Percentiles rank a stretch among this genome's conserved stretches.
phyloP scores from a whole-genome alignment of 805 yeast species.

The Suhomyces sp. region DNA sequence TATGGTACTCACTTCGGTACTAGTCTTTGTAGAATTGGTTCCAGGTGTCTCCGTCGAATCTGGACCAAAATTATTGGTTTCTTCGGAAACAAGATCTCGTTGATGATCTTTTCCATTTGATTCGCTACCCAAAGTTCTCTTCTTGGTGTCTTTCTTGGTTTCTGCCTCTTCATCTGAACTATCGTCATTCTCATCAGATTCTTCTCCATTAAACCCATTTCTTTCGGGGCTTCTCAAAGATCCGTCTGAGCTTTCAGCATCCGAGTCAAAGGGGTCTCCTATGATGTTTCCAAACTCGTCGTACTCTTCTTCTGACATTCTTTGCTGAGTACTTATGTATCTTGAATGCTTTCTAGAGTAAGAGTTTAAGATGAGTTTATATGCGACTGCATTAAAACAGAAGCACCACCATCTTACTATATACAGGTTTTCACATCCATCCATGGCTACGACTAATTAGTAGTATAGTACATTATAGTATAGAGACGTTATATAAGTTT shows the following conservation, averaged over 20 bases:
- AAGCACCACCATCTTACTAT: too few species aligned
- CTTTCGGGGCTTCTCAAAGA: constrained; percentile 1
- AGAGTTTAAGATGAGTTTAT: too few species aligned
- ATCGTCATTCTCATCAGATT: constrained; percentile 12
- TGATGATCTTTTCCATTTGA: constrained; percentile 5
- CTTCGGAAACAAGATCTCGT: too few species aligned
- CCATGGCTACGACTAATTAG: too few species aligned
- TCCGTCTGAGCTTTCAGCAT: constrained; percentile 33
- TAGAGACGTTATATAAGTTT: constrained; percentile 1
- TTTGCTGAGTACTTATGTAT: too few species aligned
- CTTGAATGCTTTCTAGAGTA: too few species aligned
- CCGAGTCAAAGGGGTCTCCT: constrained; percentile 51
- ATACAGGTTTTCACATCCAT: too few species aligned
- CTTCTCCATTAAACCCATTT: constrained; percentile 8
- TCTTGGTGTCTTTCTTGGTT: neutral
- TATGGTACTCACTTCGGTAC: neutral
- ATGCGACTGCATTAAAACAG: too few species aligned
- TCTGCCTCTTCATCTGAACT: constrained; percentile 7
- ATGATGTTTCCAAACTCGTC: constrained; percentile 81
- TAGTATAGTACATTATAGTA: constrained; percentile 5
- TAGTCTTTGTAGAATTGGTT: neutral
- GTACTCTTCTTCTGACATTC: constrained; percentile 63
- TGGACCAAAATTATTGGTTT: too few species aligned
- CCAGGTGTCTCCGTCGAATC: neutral
- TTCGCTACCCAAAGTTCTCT: constrained; percentile 2